These are phyloP conservation scores for Cryptosporidium canis DNA, from an alignment of 169 alveolate species.

Conservation along the genomic window DNA sequence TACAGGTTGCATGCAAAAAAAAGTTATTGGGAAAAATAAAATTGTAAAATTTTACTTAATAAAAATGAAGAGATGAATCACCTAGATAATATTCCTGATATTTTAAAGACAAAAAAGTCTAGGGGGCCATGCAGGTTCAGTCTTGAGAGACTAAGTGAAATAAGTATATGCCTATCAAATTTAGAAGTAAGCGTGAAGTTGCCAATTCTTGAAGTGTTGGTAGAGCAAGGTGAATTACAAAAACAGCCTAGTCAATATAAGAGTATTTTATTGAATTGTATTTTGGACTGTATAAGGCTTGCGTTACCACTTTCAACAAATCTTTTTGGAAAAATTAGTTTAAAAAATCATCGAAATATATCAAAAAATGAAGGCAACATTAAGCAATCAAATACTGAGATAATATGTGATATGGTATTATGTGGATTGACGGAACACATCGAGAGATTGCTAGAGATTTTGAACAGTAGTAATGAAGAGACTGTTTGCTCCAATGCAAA, in stretches of 20 bases:
- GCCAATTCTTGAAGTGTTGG: slow-evolving; percentile 8
- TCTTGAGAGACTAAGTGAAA: slow-evolving; percentile 22
- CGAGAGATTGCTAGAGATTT: slow-evolving; percentile 73
- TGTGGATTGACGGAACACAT: slow-evolving; percentile 82
- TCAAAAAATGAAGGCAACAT: not conserved
- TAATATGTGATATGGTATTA: not conserved
- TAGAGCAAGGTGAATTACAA: not conserved
- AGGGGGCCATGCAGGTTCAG: not conserved
- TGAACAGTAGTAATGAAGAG: not conserved
- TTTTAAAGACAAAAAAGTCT: not conserved
- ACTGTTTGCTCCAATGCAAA: not conserved
- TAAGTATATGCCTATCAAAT: slow-evolving; percentile 20
- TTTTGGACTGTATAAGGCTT: slow-evolving; percentile 37
- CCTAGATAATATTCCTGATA: not conserved
- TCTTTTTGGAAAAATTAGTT: not conserved
- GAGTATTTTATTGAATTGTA: slow-evolving; percentile 1
- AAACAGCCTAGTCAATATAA: not conserved
- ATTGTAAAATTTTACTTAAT: not conserved
- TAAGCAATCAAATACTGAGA: slow-evolving; percentile 4
- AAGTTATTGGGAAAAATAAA: not conserved
- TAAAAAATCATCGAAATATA: not conserved
- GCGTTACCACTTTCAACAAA: slow-evolving; percentile 17
- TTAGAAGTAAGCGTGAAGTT: not conserved
- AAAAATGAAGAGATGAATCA: not conserved
- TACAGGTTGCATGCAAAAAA: slow-evolving; percentile 1